A percentile compares a stretch with the other conserved stretches of the same genome.
Evolutionary conservation across 331 rosid genomes (phyloP).

Genomic region (Cydonia oblonga): DNA sequence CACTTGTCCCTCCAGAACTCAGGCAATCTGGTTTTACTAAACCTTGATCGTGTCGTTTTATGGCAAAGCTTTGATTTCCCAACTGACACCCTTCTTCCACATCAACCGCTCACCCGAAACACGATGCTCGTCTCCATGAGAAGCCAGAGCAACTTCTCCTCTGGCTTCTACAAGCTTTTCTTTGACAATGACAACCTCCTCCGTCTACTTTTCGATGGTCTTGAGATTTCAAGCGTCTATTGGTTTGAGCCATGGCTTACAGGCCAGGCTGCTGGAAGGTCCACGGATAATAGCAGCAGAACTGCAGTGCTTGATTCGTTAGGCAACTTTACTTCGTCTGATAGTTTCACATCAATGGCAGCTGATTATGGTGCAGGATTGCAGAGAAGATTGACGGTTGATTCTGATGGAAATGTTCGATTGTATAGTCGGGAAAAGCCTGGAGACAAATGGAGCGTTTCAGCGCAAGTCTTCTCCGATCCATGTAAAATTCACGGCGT

Average conservation of each 20-base stretch:
- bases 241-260: conserved; percentile 19
- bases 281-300: conserved; percentile 10
- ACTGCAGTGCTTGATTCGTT: conserved; percentile 6
- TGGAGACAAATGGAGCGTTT: conserved; percentile 18
- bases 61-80: conserved; percentile 61
- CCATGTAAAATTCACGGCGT: conserved; percentile 37
- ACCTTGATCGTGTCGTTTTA: not conserved
- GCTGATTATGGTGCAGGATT: conserved; percentile 25
- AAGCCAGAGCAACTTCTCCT: conserved; percentile 17
- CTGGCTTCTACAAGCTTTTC: conserved; percentile 21
- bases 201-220: conserved; percentile 12
- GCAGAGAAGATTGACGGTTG: conserved; percentile 31
- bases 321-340: conserved; percentile 34
- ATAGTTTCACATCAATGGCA: conserved; percentile 9
- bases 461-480: conserved; percentile 26
- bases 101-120: conserved; percentile 15
- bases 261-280: conserved; percentile 7
- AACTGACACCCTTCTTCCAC: conserved; percentile 37
- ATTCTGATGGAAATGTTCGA: conserved; percentile 37
- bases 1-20: conserved; percentile 21
- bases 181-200: conserved; percentile 22
- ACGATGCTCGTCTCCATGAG: conserved; percentile 18
- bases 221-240: conserved; percentile 17
- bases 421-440: conserved; percentile 15
- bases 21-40: conserved; percentile 36